A percentile compares a stretch with the other conserved stretches of the same genome.
Evolutionary conservation across 345 rosid genomes (phyloP).

Genomic region (Boechera stricta): DNA sequence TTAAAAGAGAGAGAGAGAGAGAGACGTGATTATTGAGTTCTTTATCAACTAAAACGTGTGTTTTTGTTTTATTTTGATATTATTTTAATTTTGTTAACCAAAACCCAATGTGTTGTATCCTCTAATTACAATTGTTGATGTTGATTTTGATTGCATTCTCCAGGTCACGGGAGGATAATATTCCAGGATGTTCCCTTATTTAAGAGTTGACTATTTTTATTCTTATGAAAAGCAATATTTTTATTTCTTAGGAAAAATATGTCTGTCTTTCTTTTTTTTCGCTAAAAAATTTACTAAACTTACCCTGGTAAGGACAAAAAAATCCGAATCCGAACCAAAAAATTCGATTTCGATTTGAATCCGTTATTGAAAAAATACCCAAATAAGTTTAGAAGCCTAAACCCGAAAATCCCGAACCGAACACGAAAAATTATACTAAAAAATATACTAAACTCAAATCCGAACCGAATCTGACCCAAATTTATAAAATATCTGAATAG

Average conservation of each 20-base stretch:
- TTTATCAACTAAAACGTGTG: slow-evolving; percentile 14
- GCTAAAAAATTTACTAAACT: background rate
- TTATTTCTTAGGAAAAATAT: background rate
- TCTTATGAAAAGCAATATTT: background rate
- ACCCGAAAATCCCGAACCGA: too few species aligned
- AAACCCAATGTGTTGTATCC: background rate
- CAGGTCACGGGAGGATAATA: slow-evolving; percentile 22
- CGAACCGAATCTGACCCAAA: too few species aligned
- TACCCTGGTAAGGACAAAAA: background rate
- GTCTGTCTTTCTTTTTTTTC: background rate
- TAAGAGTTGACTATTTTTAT: slow-evolving; percentile 26
- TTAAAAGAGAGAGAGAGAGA: slow-evolving; percentile 14
- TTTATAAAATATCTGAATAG: too few species aligned
- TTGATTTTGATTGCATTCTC: slow-evolving; percentile 14
- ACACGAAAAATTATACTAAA: too few species aligned
- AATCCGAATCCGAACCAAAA: too few species aligned
- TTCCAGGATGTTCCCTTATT: slow-evolving; percentile 1
- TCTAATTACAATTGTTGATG: background rate
- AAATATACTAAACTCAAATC: too few species aligned
- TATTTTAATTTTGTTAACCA: background rate
- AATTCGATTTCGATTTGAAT: too few species aligned
- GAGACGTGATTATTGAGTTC: slow-evolving; percentile 20
- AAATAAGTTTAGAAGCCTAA: too few species aligned
- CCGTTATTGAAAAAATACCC: too few species aligned
- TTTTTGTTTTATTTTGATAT: background rate